These are phyloP conservation scores for Biscogniauxia mediterranea DNA, from an alignment of 2,329 filamentous ascomycete species.

Conservation along the genomic window DNA sequence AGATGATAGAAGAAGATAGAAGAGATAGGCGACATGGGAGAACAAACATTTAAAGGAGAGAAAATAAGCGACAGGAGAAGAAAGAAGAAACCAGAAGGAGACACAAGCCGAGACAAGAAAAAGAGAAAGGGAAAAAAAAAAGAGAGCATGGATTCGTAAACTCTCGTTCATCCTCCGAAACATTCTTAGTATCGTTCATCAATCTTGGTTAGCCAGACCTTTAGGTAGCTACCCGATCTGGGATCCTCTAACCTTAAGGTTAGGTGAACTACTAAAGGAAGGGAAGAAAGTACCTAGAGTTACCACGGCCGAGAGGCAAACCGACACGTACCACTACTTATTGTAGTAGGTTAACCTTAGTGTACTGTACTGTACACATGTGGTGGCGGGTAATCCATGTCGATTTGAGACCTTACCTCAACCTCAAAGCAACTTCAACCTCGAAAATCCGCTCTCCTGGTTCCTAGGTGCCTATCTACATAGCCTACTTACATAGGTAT, in stretches of 20 bases:
- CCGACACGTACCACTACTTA: not conserved
- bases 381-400: not conserved
- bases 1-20: not conserved
- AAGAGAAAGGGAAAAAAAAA: not conserved
- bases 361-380: not conserved
- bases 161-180: not conserved
- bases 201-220: not conserved
- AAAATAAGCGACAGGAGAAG: not conserved
- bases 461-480: too few species aligned
- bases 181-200: not conserved
- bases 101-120: not conserved
- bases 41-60: not conserved
- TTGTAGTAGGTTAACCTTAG: not conserved
- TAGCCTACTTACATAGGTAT: too few species aligned
- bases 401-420: not conserved
- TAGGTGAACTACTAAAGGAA: not conserved
- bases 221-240: not conserved
- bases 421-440: too few species aligned
- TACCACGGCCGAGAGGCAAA: not conserved
- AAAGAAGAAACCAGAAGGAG: too few species aligned
- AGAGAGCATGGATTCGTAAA: not conserved
- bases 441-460: too few species aligned
- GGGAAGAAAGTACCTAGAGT: not conserved
- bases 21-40: not conserved
- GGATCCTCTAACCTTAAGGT: not conserved